phyloP scores from a whole-genome alignment of 139 green algal species.

The Coelastrella sp. region DNA sequence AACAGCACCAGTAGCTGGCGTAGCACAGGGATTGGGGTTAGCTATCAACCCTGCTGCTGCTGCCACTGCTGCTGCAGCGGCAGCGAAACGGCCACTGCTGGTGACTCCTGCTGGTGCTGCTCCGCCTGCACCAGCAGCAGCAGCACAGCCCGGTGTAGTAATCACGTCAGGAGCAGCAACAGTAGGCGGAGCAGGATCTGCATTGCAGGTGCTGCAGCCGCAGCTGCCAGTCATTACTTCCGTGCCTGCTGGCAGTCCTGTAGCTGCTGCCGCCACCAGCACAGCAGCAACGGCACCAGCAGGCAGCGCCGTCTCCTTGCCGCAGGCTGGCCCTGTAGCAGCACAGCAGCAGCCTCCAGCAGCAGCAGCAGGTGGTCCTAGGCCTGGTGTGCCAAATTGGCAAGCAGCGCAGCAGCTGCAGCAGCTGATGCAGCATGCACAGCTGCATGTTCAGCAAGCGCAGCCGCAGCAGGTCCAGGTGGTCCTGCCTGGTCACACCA shows the following conservation, averaged over 20 bases:
- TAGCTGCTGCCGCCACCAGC: neutral
- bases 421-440: neutral
- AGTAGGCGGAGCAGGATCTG: neutral
- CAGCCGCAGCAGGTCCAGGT: constrained; percentile 16
- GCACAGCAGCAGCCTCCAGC: neutral
- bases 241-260: neutral
- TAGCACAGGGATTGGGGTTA: neutral
- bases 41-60: constrained; percentile 20
- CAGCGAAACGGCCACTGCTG: constrained; percentile 13
- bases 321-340: neutral
- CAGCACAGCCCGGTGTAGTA: neutral
- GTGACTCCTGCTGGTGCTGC: neutral
- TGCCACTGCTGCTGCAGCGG: constrained; percentile 20
- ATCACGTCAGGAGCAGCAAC: neutral
- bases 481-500: neutral
- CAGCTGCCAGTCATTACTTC: neutral
- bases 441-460: constrained; percentile 18
- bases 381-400: neutral
- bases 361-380: constrained; percentile 1
- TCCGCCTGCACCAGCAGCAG: neutral
- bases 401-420: constrained; percentile 32
- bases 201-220: neutral
- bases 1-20: neutral
- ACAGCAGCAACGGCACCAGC: neutral
- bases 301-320: neutral